Evolutionary conservation across 225 moss, liverwort and hornwort species (phyloP).

Genomic region (Sphagnum tenellum): DNA sequence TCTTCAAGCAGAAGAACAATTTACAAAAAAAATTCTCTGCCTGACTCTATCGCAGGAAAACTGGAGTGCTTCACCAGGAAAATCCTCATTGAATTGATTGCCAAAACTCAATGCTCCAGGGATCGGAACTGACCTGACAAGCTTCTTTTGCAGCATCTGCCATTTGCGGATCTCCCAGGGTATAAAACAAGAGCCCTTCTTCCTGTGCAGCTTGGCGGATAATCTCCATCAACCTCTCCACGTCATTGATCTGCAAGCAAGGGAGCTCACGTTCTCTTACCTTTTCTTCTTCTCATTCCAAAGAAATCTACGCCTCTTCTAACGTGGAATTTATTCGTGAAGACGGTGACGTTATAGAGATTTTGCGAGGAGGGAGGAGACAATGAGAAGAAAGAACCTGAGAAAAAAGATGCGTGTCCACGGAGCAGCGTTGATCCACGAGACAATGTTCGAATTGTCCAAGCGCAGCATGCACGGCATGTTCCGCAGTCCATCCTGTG

Average conservation of each 20-base stretch:
- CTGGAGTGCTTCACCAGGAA: no score
- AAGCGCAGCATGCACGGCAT: slow-evolving; percentile 82
- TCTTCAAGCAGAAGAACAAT: no score
- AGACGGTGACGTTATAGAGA: no score
- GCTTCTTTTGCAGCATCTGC: slow-evolving; percentile 68
- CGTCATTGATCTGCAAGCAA: slow-evolving; percentile 59
- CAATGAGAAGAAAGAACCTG: slow-evolving; percentile 14
- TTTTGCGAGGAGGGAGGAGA: no score
- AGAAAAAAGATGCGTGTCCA: slow-evolving; percentile 82
- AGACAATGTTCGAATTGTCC: slow-evolving; percentile 97
- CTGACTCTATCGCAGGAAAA: no score
- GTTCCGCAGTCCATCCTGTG: slow-evolving; percentile 89
- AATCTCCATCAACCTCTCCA: slow-evolving; percentile 73
- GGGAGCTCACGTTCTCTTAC: no score
- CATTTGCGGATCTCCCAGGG: slow-evolving; percentile 78
- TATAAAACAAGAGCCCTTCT: slow-evolving; percentile 71
- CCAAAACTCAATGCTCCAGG: no score
- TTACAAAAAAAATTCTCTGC: no score
- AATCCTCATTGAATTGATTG: no score
- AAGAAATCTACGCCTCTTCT: no score
- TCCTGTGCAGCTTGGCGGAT: slow-evolving; percentile 75
- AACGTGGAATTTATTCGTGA: no score
- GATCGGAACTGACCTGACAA: slow-evolving; percentile 25
- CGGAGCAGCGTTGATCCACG: slow-evolving; percentile 76
- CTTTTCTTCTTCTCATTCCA: no score